phyloP scores from a whole-genome alignment of 1,284 basidiomycete species.

The Apiotrichum gamsii region DNA sequence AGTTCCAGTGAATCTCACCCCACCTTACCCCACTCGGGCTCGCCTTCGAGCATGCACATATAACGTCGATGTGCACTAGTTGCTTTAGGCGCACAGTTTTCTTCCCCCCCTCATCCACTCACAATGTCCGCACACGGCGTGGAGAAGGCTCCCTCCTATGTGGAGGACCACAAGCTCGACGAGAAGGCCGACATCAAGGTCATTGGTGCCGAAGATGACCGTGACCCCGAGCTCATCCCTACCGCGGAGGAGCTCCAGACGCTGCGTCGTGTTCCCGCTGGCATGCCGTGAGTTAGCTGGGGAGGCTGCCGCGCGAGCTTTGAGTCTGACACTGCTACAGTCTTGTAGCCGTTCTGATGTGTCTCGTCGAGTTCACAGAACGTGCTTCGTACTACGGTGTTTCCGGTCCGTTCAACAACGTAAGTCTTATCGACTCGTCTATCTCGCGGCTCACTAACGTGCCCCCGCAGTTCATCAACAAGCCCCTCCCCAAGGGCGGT shows the following conservation, averaged over 20 bases:
- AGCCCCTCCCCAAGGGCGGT: constrained; percentile 55
- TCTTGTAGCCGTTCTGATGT: constrained; percentile 34
- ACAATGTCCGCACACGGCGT: too few species aligned
- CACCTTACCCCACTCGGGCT: too few species aligned
- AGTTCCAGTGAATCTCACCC: too few species aligned
- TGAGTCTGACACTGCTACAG: not conserved
- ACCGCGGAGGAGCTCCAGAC: constrained; percentile 61
- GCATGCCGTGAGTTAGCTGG: constrained; percentile 13
- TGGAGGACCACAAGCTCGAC: not conserved
- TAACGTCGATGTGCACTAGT: too few species aligned
- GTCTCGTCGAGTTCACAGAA: constrained; percentile 45
- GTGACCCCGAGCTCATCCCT: constrained; percentile 57
- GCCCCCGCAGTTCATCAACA: constrained; percentile 29
- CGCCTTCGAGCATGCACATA: too few species aligned
- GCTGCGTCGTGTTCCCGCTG: constrained; percentile 54
- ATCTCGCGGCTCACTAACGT: too few species aligned
- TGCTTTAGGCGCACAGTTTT: too few species aligned
- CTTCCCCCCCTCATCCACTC: too few species aligned
- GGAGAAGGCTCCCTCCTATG: too few species aligned
- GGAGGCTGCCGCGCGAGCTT: too few species aligned
- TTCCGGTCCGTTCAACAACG: constrained; percentile 14
- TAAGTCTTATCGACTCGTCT: too few species aligned
- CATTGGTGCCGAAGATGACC: constrained; percentile 17
- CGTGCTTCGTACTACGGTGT: constrained; percentile 24
- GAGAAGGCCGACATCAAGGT: constrained; percentile 1